A percentile compares a stretch with the other conserved stretches of the same genome.
Evolutionary conservation across 2,329 filamentous ascomycete genomes (phyloP).

Genomic region (Aspergillus sp.): DNA sequence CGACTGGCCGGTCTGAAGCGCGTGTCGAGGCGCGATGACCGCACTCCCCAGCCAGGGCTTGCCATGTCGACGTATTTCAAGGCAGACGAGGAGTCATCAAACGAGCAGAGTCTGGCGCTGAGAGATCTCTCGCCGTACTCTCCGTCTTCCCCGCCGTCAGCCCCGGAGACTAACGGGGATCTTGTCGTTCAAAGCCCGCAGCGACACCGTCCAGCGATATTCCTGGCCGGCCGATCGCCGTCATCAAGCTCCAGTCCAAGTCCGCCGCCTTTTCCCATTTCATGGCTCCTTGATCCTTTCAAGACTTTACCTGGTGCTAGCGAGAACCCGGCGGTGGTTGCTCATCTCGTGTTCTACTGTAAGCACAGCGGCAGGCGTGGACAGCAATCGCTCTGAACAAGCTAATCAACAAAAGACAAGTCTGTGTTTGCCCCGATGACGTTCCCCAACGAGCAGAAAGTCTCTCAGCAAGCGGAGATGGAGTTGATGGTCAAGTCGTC

Average conservation of each 20-base stretch:
- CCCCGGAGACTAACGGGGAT: background rate
- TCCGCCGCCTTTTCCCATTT: conserved; percentile 11
- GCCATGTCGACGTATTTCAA: conserved; percentile 6
- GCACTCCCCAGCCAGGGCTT: conserved; percentile 4
- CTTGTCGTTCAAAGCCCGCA: conserved; percentile 5
- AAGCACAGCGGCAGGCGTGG: conserved; percentile 11
- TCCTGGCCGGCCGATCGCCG: conserved; percentile 11
- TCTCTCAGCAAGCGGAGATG: conserved; percentile 15
- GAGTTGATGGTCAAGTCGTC: conserved; percentile 22
- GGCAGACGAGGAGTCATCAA: conserved; percentile 2
- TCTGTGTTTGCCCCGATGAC: conserved; percentile 31
- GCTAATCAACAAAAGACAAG: conserved; percentile 14
- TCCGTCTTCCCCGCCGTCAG: conserved; percentile 2
- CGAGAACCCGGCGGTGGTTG: conserved; percentile 17
- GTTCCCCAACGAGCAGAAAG: conserved; percentile 25
- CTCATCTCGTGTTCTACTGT: conserved; percentile 26
- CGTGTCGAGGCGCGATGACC: conserved; percentile 20
- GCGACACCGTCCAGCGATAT: conserved; percentile 10
- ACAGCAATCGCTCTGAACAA: too few species aligned
- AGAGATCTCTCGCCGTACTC: conserved; percentile 9
- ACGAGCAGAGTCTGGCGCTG: conserved; percentile 9
- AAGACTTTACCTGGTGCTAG: conserved; percentile 20
- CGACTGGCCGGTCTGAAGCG: conserved; percentile 30
- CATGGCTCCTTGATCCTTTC: conserved; percentile 27
- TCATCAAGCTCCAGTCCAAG: conserved; percentile 9